Evolutionary conservation across 1,139 yeast genomes (phyloP).

Genomic region (Lodderomyces theae): DNA sequence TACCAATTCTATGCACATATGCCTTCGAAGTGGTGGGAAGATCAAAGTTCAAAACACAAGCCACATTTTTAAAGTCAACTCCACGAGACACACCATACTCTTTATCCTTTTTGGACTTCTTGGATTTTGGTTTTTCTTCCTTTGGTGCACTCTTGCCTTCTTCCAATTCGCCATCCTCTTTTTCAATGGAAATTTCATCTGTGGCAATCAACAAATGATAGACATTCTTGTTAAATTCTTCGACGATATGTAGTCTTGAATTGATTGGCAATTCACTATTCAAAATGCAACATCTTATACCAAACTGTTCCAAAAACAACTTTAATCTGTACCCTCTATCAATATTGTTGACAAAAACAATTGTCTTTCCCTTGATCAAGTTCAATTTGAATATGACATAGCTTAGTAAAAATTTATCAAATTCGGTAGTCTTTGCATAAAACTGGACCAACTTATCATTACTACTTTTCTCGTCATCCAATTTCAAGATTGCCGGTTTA

Average conservation of each 20-base stretch:
- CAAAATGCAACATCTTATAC: conserved; percentile 81
- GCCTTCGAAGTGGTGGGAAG: conserved; percentile 87
- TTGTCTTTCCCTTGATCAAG: conserved; percentile 86
- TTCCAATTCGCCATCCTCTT: conserved; percentile 49
- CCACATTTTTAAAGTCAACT: conserved; percentile 92
- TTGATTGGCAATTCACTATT: conserved; percentile 92
- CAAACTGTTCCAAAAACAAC: conserved; percentile 90
- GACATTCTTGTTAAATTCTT: conserved; percentile 88
- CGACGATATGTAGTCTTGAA: conserved; percentile 91
- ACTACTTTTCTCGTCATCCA: conserved; percentile 61
- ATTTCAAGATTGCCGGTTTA: conserved; percentile 77
- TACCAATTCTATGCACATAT: conserved; percentile 91
- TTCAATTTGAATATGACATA: conserved; percentile 89
- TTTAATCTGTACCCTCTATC: conserved; percentile 95
- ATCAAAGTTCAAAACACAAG: conserved; percentile 95
- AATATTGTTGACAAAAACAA: conserved; percentile 87
- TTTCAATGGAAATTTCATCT: conserved; percentile 56
- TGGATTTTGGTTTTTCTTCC: conserved; percentile 31
- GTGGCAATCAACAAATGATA: conserved; percentile 90
- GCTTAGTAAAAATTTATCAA: conserved; percentile 85
- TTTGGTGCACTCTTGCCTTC: conserved; percentile 36
- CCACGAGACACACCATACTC: conserved; percentile 97
- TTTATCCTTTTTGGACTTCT: conserved; percentile 45
- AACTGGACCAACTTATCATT: conserved; percentile 73
- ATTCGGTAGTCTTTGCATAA: conserved; percentile 81